Percentiles rank a stretch among this genome's conserved stretches.
These are phyloP conservation scores for Fraxinus nigra DNA, from an alignment of 305 asterid species.

Conservation along the genomic window DNA sequence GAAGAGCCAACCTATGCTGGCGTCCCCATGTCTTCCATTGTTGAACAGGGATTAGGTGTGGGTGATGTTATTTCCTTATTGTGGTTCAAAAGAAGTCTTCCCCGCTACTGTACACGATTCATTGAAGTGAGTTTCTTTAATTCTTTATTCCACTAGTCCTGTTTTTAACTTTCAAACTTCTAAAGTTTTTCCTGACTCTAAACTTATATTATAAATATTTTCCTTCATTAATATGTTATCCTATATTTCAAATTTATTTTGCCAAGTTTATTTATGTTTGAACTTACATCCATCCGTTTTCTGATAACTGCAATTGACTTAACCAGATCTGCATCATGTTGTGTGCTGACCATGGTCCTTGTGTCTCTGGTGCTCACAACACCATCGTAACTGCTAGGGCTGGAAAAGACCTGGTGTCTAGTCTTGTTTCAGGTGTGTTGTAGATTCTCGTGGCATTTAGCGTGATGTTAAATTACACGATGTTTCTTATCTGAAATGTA, in stretches of 20 bases:
- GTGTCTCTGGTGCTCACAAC: slow-evolving; percentile 99
- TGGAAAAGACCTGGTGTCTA: slow-evolving; percentile 92
- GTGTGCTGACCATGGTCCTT: slow-evolving; percentile 99
- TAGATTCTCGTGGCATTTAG: not conserved
- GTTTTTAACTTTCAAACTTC: not conserved
- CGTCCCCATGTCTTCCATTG: slow-evolving; percentile 91
- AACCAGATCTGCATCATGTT: slow-evolving; percentile 87
- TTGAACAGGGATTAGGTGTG: slow-evolving; percentile 91
- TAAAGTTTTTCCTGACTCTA: not conserved
- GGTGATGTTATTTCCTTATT: slow-evolving; percentile 92
- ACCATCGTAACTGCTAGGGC: slow-evolving; percentile 96
- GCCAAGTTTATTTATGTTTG: not conserved
- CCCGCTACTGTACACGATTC: slow-evolving; percentile 86
- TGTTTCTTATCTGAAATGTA: not conserved
- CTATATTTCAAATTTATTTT: not conserved
- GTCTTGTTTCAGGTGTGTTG: slow-evolving; percentile 83
- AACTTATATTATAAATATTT: not conserved
- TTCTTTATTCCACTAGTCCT: not conserved
- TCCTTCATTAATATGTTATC: not conserved
- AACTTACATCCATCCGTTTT: not conserved
- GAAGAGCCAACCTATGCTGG: slow-evolving; percentile 98
- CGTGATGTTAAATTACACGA: not conserved
- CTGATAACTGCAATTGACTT: not conserved
- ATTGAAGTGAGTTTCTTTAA: slow-evolving; percentile 63
- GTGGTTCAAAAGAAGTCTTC: slow-evolving; percentile 98